phyloP scores from a whole-genome alignment of 345 rosid species.

The Pistacia vera region DNA sequence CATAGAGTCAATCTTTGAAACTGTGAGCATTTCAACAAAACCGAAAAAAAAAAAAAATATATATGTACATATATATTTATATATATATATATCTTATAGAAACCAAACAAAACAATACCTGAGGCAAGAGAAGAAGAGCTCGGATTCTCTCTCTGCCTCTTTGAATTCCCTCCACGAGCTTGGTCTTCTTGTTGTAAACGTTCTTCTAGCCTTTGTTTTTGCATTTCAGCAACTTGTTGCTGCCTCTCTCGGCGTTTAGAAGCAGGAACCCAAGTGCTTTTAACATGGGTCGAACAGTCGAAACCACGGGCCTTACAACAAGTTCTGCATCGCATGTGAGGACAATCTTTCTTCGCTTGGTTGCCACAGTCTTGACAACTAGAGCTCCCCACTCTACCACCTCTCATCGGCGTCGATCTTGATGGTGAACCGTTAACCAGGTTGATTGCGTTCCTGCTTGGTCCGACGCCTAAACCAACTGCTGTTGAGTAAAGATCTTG shows the following conservation, averaged over 20 bases:
- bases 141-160: constrained; percentile 57
- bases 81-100: not conserved
- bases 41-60: not conserved
- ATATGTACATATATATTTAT: too few relatives aligned
- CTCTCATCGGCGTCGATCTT: constrained; percentile 57
- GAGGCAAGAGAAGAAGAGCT: constrained; percentile 48
- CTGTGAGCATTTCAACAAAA: not conserved
- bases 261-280: constrained; percentile 94
- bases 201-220: constrained; percentile 8
- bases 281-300: constrained; percentile 74
- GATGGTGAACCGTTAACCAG: constrained; percentile 54
- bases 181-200: constrained; percentile 18
- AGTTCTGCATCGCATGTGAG: constrained; percentile 77
- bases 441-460: constrained; percentile 47
- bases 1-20: constrained; percentile 22
- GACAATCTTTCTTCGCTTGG: constrained; percentile 87
- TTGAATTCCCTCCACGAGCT: constrained; percentile 32
- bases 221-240: constrained; percentile 28
- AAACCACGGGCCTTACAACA: constrained; percentile 92
- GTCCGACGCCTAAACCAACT: constrained; percentile 51
- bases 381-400: constrained; percentile 38
- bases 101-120: constrained; percentile 42
- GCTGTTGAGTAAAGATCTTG: constrained; percentile 70
- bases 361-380: constrained; percentile 93
- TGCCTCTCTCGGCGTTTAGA: constrained; percentile 80